Evolutionary conservation across 2,329 filamentous ascomycete genomes (phyloP).

Genomic region (Claviceps spartinae): DNA sequence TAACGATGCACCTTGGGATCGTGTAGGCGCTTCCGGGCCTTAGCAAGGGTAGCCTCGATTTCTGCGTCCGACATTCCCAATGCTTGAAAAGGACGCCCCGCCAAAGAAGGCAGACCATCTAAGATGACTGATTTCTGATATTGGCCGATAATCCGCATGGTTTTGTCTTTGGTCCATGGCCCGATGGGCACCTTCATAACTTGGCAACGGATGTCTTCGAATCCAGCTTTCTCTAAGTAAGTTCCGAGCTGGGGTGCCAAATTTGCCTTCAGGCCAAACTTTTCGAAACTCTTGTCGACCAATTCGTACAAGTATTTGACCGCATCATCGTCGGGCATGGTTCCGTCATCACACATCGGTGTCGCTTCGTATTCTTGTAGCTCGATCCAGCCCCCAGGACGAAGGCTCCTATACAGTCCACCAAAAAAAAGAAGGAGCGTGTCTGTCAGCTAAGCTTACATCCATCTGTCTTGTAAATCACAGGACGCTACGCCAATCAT

Average conservation of each 20-base stretch:
- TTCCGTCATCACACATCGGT: conserved; percentile 22
- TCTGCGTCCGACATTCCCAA: conserved; percentile 16
- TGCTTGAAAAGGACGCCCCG: conserved; percentile 20
- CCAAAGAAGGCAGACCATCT: conserved; percentile 22
- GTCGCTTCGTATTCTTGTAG: conserved; percentile 24
- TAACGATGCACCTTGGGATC: conserved; percentile 20
- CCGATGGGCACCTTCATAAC: conserved; percentile 26
- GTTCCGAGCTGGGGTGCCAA: conserved; percentile 9
- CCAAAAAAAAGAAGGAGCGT: neutral
- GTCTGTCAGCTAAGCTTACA: neutral
- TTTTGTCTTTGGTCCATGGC: conserved; percentile 20
- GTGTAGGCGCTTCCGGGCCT: conserved; percentile 12
- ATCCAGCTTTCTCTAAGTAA: conserved; percentile 8
- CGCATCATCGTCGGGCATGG: conserved; percentile 10
- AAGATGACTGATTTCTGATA: conserved; percentile 25
- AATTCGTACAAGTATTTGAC: conserved; percentile 6
- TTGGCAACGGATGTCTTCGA: conserved; percentile 16
- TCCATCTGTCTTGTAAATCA: neutral
- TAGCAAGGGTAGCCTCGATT: conserved; percentile 15
- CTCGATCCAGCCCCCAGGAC: conserved; percentile 32
- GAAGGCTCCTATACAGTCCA: conserved; percentile 11
- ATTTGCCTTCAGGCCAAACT: conserved; percentile 10
- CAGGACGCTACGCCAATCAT: neutral
- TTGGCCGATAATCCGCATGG: conserved; percentile 22
- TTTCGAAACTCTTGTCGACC: conserved; percentile 6